Percentiles rank a stretch among this genome's conserved stretches.
Evolutionary conservation across 2,329 filamentous ascomycete species (phyloP).

Genomic region (Cryphonectria parasitica): DNA sequence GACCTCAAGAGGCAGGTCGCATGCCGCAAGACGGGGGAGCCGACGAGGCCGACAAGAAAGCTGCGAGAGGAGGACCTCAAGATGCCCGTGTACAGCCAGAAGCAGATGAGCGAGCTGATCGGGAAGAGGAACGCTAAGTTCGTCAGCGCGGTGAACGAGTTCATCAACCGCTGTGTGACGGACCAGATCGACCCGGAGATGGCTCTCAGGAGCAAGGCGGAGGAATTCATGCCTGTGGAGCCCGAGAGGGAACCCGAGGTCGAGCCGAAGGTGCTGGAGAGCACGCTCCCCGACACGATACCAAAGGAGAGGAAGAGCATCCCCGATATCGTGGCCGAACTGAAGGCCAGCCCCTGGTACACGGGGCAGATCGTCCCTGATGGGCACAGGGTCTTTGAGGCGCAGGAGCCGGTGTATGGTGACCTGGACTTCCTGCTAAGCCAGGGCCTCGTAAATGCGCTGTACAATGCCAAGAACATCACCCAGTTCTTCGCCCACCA

Average conservation of each 20-base stretch:
- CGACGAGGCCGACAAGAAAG: slow-evolving; percentile 67
- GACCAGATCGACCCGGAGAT: slow-evolving; percentile 69
- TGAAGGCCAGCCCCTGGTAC: slow-evolving; percentile 86
- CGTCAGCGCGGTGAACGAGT: slow-evolving; percentile 72
- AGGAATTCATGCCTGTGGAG: slow-evolving; percentile 65
- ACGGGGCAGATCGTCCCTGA: slow-evolving; percentile 90
- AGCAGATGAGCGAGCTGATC: slow-evolving; percentile 87
- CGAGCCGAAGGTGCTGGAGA: slow-evolving; percentile 40
- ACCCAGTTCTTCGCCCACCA: slow-evolving; percentile 89
- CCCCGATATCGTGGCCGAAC: slow-evolving; percentile 81
- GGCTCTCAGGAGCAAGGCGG: slow-evolving; percentile 61
- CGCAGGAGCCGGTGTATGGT: slow-evolving; percentile 79
- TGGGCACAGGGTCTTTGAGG: slow-evolving; percentile 88
- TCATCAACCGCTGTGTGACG: slow-evolving; percentile 73
- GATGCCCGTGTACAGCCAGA: slow-evolving; percentile 91
- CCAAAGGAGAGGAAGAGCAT: slow-evolving; percentile 80
- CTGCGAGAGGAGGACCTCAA: slow-evolving; percentile 79
- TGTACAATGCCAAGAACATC: slow-evolving; percentile 91
- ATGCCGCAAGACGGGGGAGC: slow-evolving; percentile 73
- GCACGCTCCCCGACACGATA: slow-evolving; percentile 68
- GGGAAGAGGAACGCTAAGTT: slow-evolving; percentile 90
- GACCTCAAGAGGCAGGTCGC: slow-evolving; percentile 82
- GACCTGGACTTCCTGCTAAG: slow-evolving; percentile 85
- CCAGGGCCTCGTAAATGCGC: slow-evolving; percentile 89
- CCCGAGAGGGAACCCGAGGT: slow-evolving; percentile 48